These are phyloP conservation scores for Pseudonectria foliicola DNA, from an alignment of 2,329 filamentous ascomycete species.

Conservation along the genomic window DNA sequence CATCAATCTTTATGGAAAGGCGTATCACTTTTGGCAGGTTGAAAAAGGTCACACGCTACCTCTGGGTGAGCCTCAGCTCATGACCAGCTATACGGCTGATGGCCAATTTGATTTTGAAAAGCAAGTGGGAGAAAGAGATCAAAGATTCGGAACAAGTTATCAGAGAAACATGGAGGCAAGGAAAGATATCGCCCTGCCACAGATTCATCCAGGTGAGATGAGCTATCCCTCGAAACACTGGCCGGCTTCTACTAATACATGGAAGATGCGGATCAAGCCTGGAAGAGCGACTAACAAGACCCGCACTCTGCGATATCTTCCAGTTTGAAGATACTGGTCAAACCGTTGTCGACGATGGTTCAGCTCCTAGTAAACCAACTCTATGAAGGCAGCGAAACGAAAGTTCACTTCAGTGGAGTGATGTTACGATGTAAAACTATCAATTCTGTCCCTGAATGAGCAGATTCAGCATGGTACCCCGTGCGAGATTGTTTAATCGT, in stretches of 20 bases:
- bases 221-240: not conserved
- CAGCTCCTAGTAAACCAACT: too few species aligned
- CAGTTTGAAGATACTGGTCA: too few species aligned
- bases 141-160: slow-evolving; percentile 38
- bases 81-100: slow-evolving; percentile 46
- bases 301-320: too few species aligned
- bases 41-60: slow-evolving; percentile 60
- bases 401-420: too few species aligned
- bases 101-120: slow-evolving; percentile 42
- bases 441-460: too few species aligned
- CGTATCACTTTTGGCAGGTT: slow-evolving; percentile 81
- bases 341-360: too few species aligned
- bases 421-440: too few species aligned
- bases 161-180: slow-evolving; percentile 37
- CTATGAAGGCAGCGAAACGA: too few species aligned
- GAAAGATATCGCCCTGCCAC: slow-evolving; percentile 32
- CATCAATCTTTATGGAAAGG: slow-evolving; percentile 70
- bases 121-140: slow-evolving; percentile 37
- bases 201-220: slow-evolving; percentile 34
- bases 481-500: too few species aligned
- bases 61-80: slow-evolving; percentile 45
- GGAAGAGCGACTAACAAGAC: slow-evolving; percentile 9
- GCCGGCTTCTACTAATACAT: slow-evolving; percentile 1
- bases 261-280: slow-evolving; percentile 18
- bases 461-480: too few species aligned